phyloP scores from a whole-genome alignment of 1,284 basidiomycete genomes.

The Pulveroboletus sp. region DNA sequence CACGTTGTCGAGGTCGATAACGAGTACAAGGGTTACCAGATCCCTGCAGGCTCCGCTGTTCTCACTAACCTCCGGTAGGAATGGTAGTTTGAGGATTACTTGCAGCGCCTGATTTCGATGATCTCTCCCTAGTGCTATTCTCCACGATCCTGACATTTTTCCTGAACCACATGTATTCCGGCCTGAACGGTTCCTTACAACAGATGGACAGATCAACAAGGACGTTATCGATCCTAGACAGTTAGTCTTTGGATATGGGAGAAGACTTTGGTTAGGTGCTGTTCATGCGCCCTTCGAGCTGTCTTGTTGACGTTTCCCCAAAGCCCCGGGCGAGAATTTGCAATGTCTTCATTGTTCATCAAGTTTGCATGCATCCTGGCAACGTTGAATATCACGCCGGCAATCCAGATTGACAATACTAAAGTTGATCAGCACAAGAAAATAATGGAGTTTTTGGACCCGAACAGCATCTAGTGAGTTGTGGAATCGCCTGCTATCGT shows the following conservation, averaged over 20 bases:
- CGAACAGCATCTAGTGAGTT: slow-evolving; percentile 9
- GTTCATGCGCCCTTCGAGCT: neutral
- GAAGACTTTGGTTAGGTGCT: slow-evolving; percentile 3
- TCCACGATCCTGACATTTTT: slow-evolving; percentile 5
- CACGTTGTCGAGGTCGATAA: slow-evolving; percentile 6
- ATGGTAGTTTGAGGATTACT: neutral
- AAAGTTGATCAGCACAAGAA: neutral
- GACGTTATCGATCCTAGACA: slow-evolving; percentile 7
- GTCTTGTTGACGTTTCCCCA: neutral
- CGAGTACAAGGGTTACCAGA: slow-evolving; percentile 7
- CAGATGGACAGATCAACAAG: slow-evolving; percentile 10
- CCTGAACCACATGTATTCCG: slow-evolving; percentile 7
- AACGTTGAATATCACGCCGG: neutral
- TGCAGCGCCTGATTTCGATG: neutral
- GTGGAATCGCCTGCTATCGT: too few species aligned
- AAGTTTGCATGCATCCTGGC: slow-evolving; percentile 8
- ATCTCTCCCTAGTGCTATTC: neutral
- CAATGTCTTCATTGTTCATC: slow-evolving; percentile 7
- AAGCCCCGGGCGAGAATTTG: slow-evolving; percentile 8
- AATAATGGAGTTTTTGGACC: slow-evolving; percentile 13
- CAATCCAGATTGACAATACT: neutral
- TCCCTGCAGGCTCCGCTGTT: neutral
- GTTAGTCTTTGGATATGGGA: slow-evolving; percentile 9
- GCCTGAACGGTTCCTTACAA: slow-evolving; percentile 9
- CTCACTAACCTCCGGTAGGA: slow-evolving; percentile 6